A percentile compares a stretch with the other conserved stretches of the same genome.
These are phyloP conservation scores for Colletotrichum sp. DNA, from an alignment of 2,329 filamentous ascomycete species.

Conservation along the genomic window DNA sequence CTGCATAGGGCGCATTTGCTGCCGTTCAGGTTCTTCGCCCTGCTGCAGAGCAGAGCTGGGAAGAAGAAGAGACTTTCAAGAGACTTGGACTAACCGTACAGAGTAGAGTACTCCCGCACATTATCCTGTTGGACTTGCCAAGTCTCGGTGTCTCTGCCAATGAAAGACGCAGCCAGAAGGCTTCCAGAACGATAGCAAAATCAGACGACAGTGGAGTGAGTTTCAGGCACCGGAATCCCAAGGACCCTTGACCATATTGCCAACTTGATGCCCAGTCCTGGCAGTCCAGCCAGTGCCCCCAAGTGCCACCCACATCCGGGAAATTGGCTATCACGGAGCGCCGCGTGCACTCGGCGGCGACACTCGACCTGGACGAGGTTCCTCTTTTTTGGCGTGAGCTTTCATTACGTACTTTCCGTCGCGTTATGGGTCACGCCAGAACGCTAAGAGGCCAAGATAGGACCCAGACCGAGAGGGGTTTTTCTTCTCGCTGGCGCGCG, in stretches of 20 bases:
- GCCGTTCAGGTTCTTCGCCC: background rate
- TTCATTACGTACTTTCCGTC: constrained; percentile 16
- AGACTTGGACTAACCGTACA: background rate
- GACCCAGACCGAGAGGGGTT: constrained; percentile 16
- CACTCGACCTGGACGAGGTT: background rate
- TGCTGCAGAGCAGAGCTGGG: background rate
- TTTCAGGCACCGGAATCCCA: background rate
- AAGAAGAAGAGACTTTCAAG: background rate
- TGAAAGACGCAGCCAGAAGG: background rate
- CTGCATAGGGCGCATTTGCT: background rate
- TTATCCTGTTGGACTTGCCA: background rate
- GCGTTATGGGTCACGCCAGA: background rate
- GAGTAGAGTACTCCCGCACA: background rate
- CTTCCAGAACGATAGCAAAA: constrained; percentile 2
- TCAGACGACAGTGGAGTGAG: constrained; percentile 6
- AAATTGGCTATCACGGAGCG: constrained; percentile 1
- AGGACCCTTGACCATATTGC: background rate
- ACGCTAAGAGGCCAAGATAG: constrained; percentile 1
- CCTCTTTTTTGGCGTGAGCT: constrained; percentile 1
- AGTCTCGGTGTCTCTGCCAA: background rate
- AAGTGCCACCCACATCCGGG: background rate
- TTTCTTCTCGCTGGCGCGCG: background rate
- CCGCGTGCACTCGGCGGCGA: background rate
- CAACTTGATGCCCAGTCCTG: background rate
- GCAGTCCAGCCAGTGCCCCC: background rate